These are phyloP conservation scores for Amniculicola lignicola DNA, from an alignment of 495 filamentous ascomycete species.

Conservation along the genomic window DNA sequence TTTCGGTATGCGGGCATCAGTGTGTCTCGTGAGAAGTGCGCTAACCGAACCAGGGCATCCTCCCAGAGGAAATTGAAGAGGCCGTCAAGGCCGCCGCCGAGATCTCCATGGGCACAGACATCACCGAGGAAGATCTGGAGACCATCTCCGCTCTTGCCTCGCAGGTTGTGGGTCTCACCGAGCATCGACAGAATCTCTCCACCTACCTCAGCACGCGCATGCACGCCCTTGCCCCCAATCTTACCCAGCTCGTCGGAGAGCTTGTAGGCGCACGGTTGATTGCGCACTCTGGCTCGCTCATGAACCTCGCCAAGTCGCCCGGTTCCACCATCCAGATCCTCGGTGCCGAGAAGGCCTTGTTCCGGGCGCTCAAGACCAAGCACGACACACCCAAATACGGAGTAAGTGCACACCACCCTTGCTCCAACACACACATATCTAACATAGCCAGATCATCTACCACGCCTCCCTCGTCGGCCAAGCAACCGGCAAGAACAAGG, in stretches of 20 bases:
- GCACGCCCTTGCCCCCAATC: conserved; percentile 94
- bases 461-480: conserved; percentile 96
- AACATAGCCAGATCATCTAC: conserved; percentile 65
- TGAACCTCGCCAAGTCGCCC: conserved; percentile 94
- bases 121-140: conserved; percentile 80
- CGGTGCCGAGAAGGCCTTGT: conserved; percentile 97
- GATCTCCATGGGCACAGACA: conserved; percentile 97
- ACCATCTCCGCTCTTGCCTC: conserved; percentile 88
- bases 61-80: conserved; percentile 92
- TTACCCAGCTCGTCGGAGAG: conserved; percentile 90
- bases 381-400: conserved; percentile 99
- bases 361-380: conserved; percentile 97
- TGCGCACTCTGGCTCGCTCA: conserved; percentile 88
- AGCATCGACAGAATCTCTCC: conserved; percentile 83
- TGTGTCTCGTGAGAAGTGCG: no score
- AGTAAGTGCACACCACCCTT: conserved; percentile 17
- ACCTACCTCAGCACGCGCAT: conserved; percentile 89
- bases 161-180: conserved; percentile 85
- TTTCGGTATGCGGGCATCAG: conserved; percentile 50
- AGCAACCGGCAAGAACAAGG: conserved; percentile 96
- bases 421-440: neutral
- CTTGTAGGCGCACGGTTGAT: conserved; percentile 94
- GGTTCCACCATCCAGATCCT: conserved; percentile 96
- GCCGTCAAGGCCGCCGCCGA: conserved; percentile 93
- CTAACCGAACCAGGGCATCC: conserved; percentile 52